Percentiles rank a stretch among this genome's conserved stretches.
These are phyloP conservation scores for Trichoderma sp. DNA, from an alignment of 2,329 filamentous ascomycete species.

Conservation along the genomic window DNA sequence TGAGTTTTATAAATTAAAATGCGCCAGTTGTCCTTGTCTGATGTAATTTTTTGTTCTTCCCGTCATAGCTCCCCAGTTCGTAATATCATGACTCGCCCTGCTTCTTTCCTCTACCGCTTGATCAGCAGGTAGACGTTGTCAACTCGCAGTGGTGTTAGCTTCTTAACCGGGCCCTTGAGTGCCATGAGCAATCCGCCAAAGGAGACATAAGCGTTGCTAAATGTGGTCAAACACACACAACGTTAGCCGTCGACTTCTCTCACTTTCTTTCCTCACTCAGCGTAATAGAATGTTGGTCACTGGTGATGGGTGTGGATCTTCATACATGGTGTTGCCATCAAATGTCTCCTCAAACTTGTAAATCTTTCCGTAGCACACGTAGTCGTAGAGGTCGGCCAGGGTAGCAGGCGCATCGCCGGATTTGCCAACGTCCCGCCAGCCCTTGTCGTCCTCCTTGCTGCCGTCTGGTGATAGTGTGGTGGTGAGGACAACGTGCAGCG, in stretches of 20 bases:
- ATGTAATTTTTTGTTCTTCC: background rate
- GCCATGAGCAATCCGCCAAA: slow-evolving; percentile 91
- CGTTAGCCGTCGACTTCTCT: background rate
- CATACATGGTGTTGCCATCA: slow-evolving; percentile 79
- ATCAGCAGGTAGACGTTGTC: slow-evolving; percentile 92
- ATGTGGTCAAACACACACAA: background rate
- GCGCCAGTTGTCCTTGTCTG: background rate
- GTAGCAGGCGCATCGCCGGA: slow-evolving; percentile 56
- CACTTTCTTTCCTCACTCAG: background rate
- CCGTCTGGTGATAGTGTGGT: slow-evolving; percentile 87
- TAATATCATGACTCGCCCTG: background rate
- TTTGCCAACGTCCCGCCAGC: slow-evolving; percentile 76
- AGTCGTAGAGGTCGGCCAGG: slow-evolving; percentile 79
- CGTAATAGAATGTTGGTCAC: background rate
- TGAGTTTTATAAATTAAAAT: background rate
- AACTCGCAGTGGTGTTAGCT: slow-evolving; percentile 86
- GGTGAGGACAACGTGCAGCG: slow-evolving; percentile 77
- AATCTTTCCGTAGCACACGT: slow-evolving; percentile 85
- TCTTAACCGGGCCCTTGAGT: slow-evolving; percentile 92
- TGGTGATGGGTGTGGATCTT: background rate
- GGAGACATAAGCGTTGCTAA: slow-evolving; percentile 88
- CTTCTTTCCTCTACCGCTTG: slow-evolving; percentile 58
- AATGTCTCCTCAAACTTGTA: slow-evolving; percentile 82
- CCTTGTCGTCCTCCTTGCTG: slow-evolving; percentile 70
- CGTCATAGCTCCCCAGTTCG: background rate